phyloP scores from a whole-genome alignment of 805 yeast species.

The Pichia rugopelliculosa region DNA sequence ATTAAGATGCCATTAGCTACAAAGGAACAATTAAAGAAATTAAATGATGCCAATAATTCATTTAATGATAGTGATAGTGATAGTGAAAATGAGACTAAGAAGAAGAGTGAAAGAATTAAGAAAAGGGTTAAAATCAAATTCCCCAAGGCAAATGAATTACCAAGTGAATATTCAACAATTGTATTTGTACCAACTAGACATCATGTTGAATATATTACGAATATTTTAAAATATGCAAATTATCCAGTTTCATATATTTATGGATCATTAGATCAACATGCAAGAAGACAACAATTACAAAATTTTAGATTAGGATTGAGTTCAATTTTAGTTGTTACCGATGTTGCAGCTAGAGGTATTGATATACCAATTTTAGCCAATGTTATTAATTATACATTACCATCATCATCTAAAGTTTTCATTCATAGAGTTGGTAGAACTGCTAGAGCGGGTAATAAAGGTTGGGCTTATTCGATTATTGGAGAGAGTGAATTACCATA shows the following conservation, averaged over 20 bases:
- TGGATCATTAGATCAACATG: conserved; percentile 92
- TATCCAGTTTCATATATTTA: conserved; percentile 83
- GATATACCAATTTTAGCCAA: conserved; percentile 96
- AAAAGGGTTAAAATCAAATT: conserved; percentile 38
- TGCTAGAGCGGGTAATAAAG: conserved; percentile 96
- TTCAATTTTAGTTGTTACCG: conserved; percentile 88
- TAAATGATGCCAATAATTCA: conserved; percentile 40
- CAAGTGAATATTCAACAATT: conserved; percentile 81
- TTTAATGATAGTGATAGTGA: conserved; percentile 49
- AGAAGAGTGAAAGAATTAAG: conserved; percentile 21
- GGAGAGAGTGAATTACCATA: conserved; percentile 85
- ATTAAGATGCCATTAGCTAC: conserved; percentile 80
- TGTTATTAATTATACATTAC: conserved; percentile 85
- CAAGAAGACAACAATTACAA: conserved; percentile 81
- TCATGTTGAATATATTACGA: conserved; percentile 87
- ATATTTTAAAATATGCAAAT: conserved; percentile 65
- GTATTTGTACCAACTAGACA: conserved; percentile 95
- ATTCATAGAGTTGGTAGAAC: conserved; percentile 98
- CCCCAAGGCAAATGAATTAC: conserved; percentile 77
- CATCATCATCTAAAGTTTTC: conserved; percentile 88
- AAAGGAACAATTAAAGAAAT: conserved; percentile 51
- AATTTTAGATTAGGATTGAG: conserved; percentile 82
- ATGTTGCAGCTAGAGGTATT: conserved; percentile 98
- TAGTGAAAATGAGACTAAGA: conserved; percentile 33
- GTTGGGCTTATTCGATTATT: conserved; percentile 94